phyloP scores from a whole-genome alignment of 805 yeast genomes.

The Starmerella lactis-condensi region DNA sequence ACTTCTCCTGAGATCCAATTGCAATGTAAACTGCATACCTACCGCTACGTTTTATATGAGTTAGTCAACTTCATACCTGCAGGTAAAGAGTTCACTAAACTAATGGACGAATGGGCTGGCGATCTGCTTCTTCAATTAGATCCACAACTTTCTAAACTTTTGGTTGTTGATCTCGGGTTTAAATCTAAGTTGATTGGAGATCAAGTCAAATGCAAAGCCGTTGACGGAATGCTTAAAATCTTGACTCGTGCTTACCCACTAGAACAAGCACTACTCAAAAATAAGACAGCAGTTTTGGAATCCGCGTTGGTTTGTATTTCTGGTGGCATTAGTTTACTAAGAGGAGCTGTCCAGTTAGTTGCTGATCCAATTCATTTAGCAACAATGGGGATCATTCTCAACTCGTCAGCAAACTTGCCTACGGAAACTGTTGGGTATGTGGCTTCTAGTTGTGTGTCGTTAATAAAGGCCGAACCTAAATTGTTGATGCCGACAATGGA shows the following conservation, averaged over 20 bases:
- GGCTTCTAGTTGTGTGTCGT: constrained; percentile 5
- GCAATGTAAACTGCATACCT: too few species aligned
- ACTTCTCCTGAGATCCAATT: too few species aligned
- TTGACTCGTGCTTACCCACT: constrained; percentile 12
- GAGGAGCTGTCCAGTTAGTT: constrained; percentile 12
- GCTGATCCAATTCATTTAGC: constrained; percentile 14
- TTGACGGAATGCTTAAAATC: constrained; percentile 9
- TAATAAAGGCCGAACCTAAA: constrained; percentile 10
- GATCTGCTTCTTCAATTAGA: constrained; percentile 7
- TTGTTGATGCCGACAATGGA: constrained; percentile 10
- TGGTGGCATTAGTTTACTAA: constrained; percentile 6
- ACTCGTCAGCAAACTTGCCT: not conserved
- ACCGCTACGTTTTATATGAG: too few species aligned
- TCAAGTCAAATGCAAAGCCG: too few species aligned
- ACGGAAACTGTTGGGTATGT: constrained; percentile 4
- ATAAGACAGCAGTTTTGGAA: constrained; percentile 1
- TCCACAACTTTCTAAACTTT: constrained; percentile 4
- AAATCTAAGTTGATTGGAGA: constrained; percentile 8
- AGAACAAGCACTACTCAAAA: constrained; percentile 7
- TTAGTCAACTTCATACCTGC: not conserved
- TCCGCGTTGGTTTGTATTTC: constrained; percentile 10
- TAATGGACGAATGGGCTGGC: constrained; percentile 10
- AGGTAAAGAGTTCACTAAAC: constrained; percentile 4
- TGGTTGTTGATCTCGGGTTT: constrained; percentile 11
- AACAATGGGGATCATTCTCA: constrained; percentile 6